Evolutionary conservation across 768 basidiomycete species (phyloP), one percentile per base, ranked within the genome.

Genomic region (Suillus sp.): DNA sequence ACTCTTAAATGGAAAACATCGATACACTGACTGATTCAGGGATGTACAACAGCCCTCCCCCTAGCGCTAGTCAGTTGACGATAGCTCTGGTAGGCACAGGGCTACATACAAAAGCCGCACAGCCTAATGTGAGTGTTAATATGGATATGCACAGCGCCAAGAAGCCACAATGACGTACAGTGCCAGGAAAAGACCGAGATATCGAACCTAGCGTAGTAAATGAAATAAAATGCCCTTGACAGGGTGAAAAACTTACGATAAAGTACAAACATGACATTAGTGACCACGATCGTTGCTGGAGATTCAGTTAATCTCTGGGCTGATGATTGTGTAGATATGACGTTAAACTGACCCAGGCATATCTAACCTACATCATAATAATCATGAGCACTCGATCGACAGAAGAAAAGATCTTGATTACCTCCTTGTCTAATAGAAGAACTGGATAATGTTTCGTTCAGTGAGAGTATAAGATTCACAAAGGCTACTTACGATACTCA

Each of bases 211-310:
- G 37, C 16, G 11, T 53, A 53, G 22, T n/a, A 6, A 47, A 22
- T 22, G 22, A 45, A 22, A 47, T 13, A n/a, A n/a, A 14, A 25
- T 25, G 13, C 2, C 13, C 22, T 47, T 47, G 22, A 5, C 22
- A 22, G 11, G 2, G n/a, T n/a, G 4, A 56, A 35, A 35, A 25
- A 27, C 37, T 25, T 25, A 56, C 55, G 11, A 56, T 5, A 10
- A 56, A 25, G 37, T 56, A 38, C 16, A 56, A 37, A 37, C 55
- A 56, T 7, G 55, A 56, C 55, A 56, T 56, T 25, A 56, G 9
- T 11, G 55, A 57, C 55, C 25, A 40, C 5, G 14, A 25, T 40
- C 55, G 25, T 38, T 57, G 20, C 55, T 57, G 13, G 37, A 22
- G 16, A 57, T 20, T 18, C 10, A 13, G 4, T 40, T 25, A 57